Base-by-base conservation (phyloP, 2,329 filamentous ascomycete genomes). In the Aspergillus pseudoglaucus region DNA sequence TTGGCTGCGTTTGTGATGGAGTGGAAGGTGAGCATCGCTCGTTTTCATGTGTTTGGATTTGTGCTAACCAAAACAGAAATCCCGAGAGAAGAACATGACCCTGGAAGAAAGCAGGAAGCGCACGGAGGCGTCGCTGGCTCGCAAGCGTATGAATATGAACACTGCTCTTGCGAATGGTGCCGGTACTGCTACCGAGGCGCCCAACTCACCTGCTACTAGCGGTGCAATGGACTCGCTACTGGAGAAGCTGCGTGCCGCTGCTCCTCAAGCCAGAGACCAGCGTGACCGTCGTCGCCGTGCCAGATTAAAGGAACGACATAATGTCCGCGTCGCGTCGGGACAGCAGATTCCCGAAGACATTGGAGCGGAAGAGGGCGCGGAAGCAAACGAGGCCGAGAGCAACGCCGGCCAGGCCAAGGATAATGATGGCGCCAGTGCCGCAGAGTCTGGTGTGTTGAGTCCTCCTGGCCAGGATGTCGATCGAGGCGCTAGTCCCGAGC, bases 151-250 rank as follows among this genome's bases (percentile, higher is more conserved):
- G 37, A 17, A 30, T 7, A 64, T 69, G 51, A 72, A 80, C 54
- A 81, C 87, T 54, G 79, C 82, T n/a, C 78, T 85, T 57, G 74
- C 84, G 55, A 85, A 86, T 62, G 73, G 74, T n/a, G 70, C 68
- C n/a, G 56, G 60, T 22, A 57, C 65, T 25, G 67, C 61, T 15
- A 69, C 71, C 14, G 70, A 73, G 10, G 67, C 67, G 15, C 83
- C 83, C 5, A 75, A 78, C 25, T 85, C 84, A 2, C 86, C 88
- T 20, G 79, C 80, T 27, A 85, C 82, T 47, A 89, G 88, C 6
- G 93, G 91, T 46, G 93, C 90, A 45, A 97, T 98, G 90, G 93
- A 98, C 71, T 88, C 87, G 37, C 75, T 98, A 20, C 81, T 98
- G 43, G 89, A 96, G 80, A 97, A 97, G 71, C 75, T 98, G 47